A percentile compares a stretch with the other conserved stretches of the same genome.
Conservation (phyloP, 495 filamentous ascomycete genomes). For the Hypoxylon fragiforme region DNA sequence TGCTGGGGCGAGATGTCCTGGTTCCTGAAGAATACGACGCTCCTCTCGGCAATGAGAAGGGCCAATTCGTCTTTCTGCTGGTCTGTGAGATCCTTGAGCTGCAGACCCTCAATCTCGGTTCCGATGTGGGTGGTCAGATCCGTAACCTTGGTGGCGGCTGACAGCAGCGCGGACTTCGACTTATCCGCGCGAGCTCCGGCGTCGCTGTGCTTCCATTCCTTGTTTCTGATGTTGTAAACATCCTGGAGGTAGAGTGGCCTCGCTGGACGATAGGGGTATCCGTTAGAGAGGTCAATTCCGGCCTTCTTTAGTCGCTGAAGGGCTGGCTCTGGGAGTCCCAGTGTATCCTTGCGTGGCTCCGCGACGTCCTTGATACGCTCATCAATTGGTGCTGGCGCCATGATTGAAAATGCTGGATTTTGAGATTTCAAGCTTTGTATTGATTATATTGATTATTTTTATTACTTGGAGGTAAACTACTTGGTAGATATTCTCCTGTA, state of each 20-base stretch:
- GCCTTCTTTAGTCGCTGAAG: slow-evolving; percentile 63
- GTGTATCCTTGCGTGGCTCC: slow-evolving; percentile 62
- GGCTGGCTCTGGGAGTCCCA: slow-evolving; percentile 58
- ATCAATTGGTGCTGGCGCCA: slow-evolving; percentile 57
- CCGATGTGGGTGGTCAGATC: slow-evolving; percentile 69
- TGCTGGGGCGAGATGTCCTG: slow-evolving; percentile 72
- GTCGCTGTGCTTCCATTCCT: slow-evolving; percentile 61
- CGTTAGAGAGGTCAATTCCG: slow-evolving; percentile 64
- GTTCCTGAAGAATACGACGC: slow-evolving; percentile 75
- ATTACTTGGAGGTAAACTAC: too few relatives aligned
- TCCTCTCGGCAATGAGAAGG: slow-evolving; percentile 69
- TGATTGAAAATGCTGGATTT: slow-evolving; percentile 19
- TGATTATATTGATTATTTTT: too few relatives aligned
- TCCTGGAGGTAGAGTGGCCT: slow-evolving; percentile 69
- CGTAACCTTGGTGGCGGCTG: slow-evolving; percentile 67
- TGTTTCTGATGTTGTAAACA: slow-evolving; percentile 62
- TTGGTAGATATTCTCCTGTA: too few relatives aligned
- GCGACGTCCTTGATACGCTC: slow-evolving; percentile 62
- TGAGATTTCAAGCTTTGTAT: background rate
- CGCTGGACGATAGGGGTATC: slow-evolving; percentile 69
- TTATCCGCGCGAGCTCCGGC: slow-evolving; percentile 68
- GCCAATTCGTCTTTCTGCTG: slow-evolving; percentile 73
- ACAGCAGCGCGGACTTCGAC: slow-evolving; percentile 64
- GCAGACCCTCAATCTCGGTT: slow-evolving; percentile 70
- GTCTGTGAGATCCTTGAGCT: slow-evolving; percentile 68